A percentile compares a stretch with the other conserved stretches of the same genome.
Evolutionary conservation across 257 asterid genomes (phyloP).

Genomic region (Solanum bulbocastanum): DNA sequence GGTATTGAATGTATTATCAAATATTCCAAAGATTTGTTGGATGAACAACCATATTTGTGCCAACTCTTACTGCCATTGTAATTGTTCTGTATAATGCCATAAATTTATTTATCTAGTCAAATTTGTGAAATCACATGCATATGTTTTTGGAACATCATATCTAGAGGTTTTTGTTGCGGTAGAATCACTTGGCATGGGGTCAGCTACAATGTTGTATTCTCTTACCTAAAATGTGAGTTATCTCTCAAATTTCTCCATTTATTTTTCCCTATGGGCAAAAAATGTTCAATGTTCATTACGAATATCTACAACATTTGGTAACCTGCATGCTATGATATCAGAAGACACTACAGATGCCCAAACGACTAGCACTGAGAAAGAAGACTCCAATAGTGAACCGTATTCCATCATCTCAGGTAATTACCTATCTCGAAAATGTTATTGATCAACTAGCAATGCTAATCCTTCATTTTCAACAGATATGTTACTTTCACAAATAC

Average conservation of each 20-base stretch:
- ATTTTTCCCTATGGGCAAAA: neutral
- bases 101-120: too few species aligned
- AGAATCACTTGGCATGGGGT: neutral
- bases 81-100: too few species aligned
- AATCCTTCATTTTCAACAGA: neutral
- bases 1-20: neutral
- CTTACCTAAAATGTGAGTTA: constrained; percentile 34
- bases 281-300: neutral
- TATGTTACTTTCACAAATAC: neutral
- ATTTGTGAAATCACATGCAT: neutral
- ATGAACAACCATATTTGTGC: neutral
- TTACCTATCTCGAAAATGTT: neutral
- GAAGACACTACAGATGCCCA: neutral
- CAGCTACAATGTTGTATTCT: neutral
- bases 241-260: neutral
- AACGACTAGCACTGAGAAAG: neutral
- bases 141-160: neutral
- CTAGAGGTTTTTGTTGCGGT: neutral
- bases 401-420: constrained; percentile 43
- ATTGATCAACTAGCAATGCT: neutral
- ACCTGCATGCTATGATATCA: neutral
- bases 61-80: neutral
- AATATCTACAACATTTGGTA: neutral
- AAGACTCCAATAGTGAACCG: constrained; percentile 4
- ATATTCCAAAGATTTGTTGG: neutral